Percentiles rank a stretch among this genome's conserved stretches.
Conservation (phyloP, 106 monocot species). For the Acanthochlamys bracteata region DNA sequence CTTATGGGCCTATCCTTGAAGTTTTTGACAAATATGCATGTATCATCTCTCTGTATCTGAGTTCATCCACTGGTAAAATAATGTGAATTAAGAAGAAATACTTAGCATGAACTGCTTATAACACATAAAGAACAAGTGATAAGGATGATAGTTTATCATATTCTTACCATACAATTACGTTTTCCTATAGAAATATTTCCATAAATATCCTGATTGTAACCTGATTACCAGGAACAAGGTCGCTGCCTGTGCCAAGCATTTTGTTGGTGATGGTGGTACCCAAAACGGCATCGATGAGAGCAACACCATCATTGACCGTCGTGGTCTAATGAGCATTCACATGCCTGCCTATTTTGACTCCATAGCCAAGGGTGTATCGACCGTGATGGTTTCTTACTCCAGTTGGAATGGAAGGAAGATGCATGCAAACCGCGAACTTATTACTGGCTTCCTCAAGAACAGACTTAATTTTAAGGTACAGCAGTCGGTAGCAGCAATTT, state of each 20-base stretch:
- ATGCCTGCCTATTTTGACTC: constrained; percentile 58
- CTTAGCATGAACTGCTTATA: too few relatives aligned
- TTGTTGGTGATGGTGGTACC: constrained; percentile 70
- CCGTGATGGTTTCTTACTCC: constrained; percentile 67
- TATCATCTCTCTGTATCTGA: too few relatives aligned
- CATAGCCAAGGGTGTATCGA: constrained; percentile 53
- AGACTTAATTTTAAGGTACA: constrained; percentile 43
- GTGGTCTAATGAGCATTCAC: constrained; percentile 41
- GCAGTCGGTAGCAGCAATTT: not conserved
- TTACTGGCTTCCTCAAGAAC: constrained; percentile 59
- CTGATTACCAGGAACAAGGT: constrained; percentile 41
- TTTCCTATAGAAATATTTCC: too few relatives aligned
- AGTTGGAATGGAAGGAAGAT: constrained; percentile 81
- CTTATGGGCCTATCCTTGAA: too few relatives aligned
- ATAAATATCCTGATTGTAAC: not conserved
- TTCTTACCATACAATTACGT: too few relatives aligned
- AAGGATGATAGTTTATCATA: too few relatives aligned
- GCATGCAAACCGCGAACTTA: constrained; percentile 48
- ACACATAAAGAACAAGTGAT: too few relatives aligned
- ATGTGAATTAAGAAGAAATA: too few relatives aligned
- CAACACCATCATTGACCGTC: constrained; percentile 39
- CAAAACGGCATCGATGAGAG: constrained; percentile 62
- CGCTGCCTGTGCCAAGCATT: constrained; percentile 69
- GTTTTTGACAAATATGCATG: too few relatives aligned
- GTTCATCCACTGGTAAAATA: too few relatives aligned